Conservation (phyloP, 768 basidiomycete species). For the Boletus subparvulus region DNA sequence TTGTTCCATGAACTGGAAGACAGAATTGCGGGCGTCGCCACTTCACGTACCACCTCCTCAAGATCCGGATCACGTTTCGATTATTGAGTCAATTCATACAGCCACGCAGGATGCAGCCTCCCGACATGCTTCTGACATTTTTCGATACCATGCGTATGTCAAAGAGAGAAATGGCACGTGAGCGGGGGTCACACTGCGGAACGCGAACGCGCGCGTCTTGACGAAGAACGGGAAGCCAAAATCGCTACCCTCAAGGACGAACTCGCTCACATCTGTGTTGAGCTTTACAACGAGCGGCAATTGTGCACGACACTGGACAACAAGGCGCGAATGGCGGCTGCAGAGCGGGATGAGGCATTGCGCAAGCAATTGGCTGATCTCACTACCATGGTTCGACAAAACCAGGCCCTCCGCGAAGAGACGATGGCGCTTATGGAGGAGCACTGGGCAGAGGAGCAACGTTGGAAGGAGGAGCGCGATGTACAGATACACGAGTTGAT, state of each 20-base stretch:
- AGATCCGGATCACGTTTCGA: slow-evolving; percentile 31
- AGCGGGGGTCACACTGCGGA: slow-evolving; percentile 57
- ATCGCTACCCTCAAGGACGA: slow-evolving; percentile 64
- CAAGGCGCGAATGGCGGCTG: slow-evolving; percentile 59
- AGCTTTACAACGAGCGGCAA: slow-evolving; percentile 64
- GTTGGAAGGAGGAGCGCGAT: slow-evolving; percentile 59
- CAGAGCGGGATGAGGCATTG: slow-evolving; percentile 60
- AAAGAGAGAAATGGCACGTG: slow-evolving; percentile 59
- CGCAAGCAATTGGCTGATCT: slow-evolving; percentile 66
- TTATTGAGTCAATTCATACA: slow-evolving; percentile 38
- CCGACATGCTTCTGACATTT: slow-evolving; percentile 55
- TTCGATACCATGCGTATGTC: slow-evolving; percentile 53
- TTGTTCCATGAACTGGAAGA: slow-evolving; percentile 31
- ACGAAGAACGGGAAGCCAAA: slow-evolving; percentile 53
- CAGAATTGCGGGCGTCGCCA: slow-evolving; percentile 25
- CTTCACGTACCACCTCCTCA: slow-evolving; percentile 18
- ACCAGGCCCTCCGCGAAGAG: slow-evolving; percentile 54
- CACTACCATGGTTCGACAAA: slow-evolving; percentile 69
- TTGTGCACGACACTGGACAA: slow-evolving; percentile 57
- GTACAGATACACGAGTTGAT: slow-evolving; percentile 53
- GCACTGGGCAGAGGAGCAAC: slow-evolving; percentile 62
- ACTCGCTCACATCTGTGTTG: slow-evolving; percentile 51
- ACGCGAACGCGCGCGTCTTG: slow-evolving; percentile 47
- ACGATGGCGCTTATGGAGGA: slow-evolving; percentile 63
- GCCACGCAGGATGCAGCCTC: slow-evolving; percentile 55